Evolutionary conservation across 192 early-diverging fungal genomes (phyloP).

Genomic region (Linderina pennispora): DNA sequence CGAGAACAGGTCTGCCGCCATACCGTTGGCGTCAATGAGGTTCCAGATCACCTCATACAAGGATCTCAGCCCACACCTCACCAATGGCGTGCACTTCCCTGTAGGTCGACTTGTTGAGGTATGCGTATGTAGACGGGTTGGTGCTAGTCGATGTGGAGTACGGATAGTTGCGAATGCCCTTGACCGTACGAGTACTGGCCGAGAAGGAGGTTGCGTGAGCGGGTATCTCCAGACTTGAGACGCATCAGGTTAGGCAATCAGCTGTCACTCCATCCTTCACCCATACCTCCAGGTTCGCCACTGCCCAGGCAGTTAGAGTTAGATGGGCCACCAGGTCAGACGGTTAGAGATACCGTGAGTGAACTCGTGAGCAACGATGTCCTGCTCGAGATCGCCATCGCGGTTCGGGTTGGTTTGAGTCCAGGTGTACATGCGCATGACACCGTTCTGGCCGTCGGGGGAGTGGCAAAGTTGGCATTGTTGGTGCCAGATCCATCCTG

Average conservation of each 20-base stretch:
- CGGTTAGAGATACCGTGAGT: conserved; percentile 90
- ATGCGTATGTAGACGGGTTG: conserved; percentile 35
- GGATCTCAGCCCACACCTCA: conserved; percentile 55
- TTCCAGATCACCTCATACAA: conserved; percentile 60
- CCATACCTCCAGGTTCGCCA: conserved; percentile 88
- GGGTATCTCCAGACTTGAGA: conserved; percentile 48
- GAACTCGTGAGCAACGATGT: conserved; percentile 92
- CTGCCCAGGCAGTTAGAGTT: conserved; percentile 85
- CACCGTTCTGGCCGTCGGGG: conserved; percentile 84
- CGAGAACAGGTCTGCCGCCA: conserved; percentile 7
- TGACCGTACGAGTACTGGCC: conserved; percentile 25
- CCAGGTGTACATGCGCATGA: conserved; percentile 98
- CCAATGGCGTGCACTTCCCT: conserved; percentile 56
- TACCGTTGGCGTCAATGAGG: conserved; percentile 43
- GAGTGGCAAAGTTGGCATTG: conserved; percentile 96
- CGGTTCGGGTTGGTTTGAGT: conserved; percentile 60
- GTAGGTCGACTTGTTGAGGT: conserved; percentile 14
- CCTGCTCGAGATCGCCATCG: conserved; percentile 87
- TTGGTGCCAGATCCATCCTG: conserved; percentile 89
- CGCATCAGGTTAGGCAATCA: conserved; percentile 80
- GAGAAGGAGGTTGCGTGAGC: conserved; percentile 12
- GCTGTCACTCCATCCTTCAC: conserved; percentile 95
- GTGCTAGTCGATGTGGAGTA: conserved; percentile 30
- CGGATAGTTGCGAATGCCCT: conserved; percentile 44
- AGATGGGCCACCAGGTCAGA: conserved; percentile 84